These are phyloP conservation scores for Oldenlandia corymbosa DNA, from an alignment of 257 asterid species.

Conservation along the genomic window DNA sequence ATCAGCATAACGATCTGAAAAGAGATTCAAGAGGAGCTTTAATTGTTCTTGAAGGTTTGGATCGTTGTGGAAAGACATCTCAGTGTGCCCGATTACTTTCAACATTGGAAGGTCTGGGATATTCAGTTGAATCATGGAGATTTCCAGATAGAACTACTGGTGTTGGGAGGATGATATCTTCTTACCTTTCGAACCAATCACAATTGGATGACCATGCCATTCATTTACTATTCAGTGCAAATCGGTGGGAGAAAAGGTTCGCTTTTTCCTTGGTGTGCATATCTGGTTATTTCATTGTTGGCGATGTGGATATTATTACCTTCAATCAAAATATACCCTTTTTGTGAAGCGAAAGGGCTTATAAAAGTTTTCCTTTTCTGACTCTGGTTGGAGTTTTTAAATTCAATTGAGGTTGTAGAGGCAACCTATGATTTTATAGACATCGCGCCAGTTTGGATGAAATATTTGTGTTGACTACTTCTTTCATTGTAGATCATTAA, in stretches of 20 bases:
- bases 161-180: conserved; percentile 93
- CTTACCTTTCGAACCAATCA: conserved; percentile 72
- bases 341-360: too few relatives aligned
- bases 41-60: conserved; percentile 90
- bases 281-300: not conserved
- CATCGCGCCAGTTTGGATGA: not conserved
- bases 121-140: conserved; percentile 80
- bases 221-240: conserved; percentile 93
- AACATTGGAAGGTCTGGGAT: conserved; percentile 54
- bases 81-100: conserved; percentile 62
- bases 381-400: not conserved
- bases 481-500: conserved; percentile 44
- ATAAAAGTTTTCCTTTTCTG: not conserved
- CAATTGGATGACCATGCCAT: conserved; percentile 81
- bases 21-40: conserved; percentile 70
- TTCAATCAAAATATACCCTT: too few relatives aligned
- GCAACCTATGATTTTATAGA: not conserved
- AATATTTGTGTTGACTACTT: not conserved
- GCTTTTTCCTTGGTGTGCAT: not conserved
- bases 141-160: conserved; percentile 90
- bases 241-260: conserved; percentile 96
- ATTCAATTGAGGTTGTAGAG: not conserved
- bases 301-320: not conserved
- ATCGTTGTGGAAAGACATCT: conserved; percentile 87
- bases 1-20: conserved; percentile 16